Conservation (phyloP, 2,329 filamentous ascomycete species). For the Xylogone sp. region DNA sequence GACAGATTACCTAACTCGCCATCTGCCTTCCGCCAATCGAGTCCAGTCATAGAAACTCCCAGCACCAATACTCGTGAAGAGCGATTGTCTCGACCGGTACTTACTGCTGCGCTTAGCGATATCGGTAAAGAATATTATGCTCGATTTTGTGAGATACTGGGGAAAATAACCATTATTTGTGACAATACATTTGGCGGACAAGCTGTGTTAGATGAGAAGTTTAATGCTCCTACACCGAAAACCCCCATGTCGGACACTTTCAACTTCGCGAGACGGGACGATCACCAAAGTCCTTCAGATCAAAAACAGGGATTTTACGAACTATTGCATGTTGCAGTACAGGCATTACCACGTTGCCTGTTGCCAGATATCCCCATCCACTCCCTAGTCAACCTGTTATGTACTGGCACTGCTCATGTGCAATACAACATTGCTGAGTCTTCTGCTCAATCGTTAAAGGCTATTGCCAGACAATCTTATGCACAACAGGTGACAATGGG, state of each 20-base stretch:
- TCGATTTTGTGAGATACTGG: slow-evolving; percentile 90
- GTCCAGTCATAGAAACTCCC: slow-evolving; percentile 14
- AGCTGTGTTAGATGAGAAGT: slow-evolving; percentile 92
- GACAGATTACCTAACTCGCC: slow-evolving; percentile 50
- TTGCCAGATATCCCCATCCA: slow-evolving; percentile 91
- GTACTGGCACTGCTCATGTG: slow-evolving; percentile 94
- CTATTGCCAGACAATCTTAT: slow-evolving; percentile 88
- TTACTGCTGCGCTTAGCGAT: slow-evolving; percentile 64
- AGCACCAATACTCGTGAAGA: slow-evolving; percentile 48
- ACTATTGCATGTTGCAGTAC: slow-evolving; percentile 89
- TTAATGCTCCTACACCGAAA: slow-evolving; percentile 80
- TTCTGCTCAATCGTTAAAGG: slow-evolving; percentile 88
- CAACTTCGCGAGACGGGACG: slow-evolving; percentile 81
- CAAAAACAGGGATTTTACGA: slow-evolving; percentile 95
- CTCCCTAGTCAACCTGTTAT: slow-evolving; percentile 87
- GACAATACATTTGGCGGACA: slow-evolving; percentile 97
- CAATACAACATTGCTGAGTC: slow-evolving; percentile 89
- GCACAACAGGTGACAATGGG: slow-evolving; percentile 95
- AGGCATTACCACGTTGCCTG: slow-evolving; percentile 90
- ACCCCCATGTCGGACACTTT: slow-evolving; percentile 95
- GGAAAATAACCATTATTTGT: slow-evolving; percentile 93
- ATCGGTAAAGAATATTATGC: slow-evolving; percentile 80
- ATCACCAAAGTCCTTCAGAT: slow-evolving; percentile 66
- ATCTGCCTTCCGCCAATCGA: slow-evolving; percentile 35
- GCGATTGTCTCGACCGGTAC: slow-evolving; percentile 61